Evolutionary conservation across 2,329 filamentous ascomycete genomes (phyloP), one percentile per base, ranked within the genome.

Genomic region (Penicillium rolfsii): DNA sequence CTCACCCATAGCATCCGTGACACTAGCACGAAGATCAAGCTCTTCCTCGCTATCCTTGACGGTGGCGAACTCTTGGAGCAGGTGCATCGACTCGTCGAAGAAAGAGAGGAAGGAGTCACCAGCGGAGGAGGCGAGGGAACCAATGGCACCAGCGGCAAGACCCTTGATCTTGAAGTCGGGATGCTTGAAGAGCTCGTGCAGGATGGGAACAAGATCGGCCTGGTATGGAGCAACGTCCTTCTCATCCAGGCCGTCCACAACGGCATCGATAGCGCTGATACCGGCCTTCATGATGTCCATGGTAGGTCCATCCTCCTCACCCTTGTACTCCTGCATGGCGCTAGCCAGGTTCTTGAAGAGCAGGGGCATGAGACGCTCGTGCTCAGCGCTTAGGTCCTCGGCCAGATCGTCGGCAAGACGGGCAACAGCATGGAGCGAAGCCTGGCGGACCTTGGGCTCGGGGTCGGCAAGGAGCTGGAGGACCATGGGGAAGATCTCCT

Each of bases 21-120:
- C 92, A 59, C 92, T 91, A 68, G 91, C 93, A 69, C 95, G 89
- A 36, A 98, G 86, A 66, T 96, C 89, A 57, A 98, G 87, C 74
- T 97, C 92, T 55, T 96, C 93, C 67, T 96, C 91, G 61, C 86
- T 91, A 56, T 93, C 91, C 82, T 97, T 97, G 77, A 96, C 89
- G 57, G 86, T 84, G 66, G 95, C 90, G 71, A 91, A 97, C 57
- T 87, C 85, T 57, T 91, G 92, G 59, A 98, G 87, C n/a, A 90
- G 87, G 64, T 90, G 85, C 92, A 99, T 97, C 30, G 91, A 93
- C 65, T 90, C 85, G 70, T 92, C 87, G 75, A 98, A 97, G 83
- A 91, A 98, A n/a, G 93, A 91, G 70, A 90, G 81, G 83, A 98
- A 99, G 14, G 86, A 87, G 64, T 89, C 85, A 72, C 91, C 91